Base-by-base conservation (phyloP, 1,139 yeast genomes). In the Hansenula sp. region DNA sequence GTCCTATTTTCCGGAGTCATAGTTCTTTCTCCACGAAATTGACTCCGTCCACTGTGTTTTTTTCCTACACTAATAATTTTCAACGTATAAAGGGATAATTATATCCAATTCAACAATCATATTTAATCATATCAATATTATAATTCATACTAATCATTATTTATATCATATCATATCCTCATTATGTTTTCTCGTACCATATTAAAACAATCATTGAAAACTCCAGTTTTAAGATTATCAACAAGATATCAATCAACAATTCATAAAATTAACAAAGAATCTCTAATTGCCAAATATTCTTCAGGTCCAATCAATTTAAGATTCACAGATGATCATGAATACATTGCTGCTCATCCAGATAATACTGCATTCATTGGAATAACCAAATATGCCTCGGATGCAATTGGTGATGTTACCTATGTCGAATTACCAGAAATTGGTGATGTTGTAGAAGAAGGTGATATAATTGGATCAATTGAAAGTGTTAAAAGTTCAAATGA, bases 371-470 rank as follows among this genome's bases (percentile, higher is more conserved):
- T 84, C 57, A 74, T 93, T 33, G 99, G 99, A 33, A 90, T 93
- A 66, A 91, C 99, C 49, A 81, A 79, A 59, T 91, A 93, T 65
- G 99, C 99, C 30, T 85, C 96, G 36, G 96, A 91, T 60, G 96
- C 99, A n/a, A 77, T 93, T 50, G 99, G 99, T 39, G 99, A 93
- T 68, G 95, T 96, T 44, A 94, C 98, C 16, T 93, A 76, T 65
- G 84, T 90, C 52, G 99, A 93, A 68, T 76, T 91, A 57, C 96
- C 96, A 42, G 93, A 84, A 57, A 78, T 77, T 36, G 94, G 87
- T 41, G 77, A 76, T 41, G 70, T 64, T 29, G 77, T 87, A 46
- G 82, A 75, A 47, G 73, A 75, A 45, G 96, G 96, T 44, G 98
- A 90, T 53, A 72, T 93, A 15, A 72, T 93, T 61, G 97, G 97